Evolutionary conservation across 257 asterid species (phyloP).

Genomic region (Euphrasia confusa): DNA sequence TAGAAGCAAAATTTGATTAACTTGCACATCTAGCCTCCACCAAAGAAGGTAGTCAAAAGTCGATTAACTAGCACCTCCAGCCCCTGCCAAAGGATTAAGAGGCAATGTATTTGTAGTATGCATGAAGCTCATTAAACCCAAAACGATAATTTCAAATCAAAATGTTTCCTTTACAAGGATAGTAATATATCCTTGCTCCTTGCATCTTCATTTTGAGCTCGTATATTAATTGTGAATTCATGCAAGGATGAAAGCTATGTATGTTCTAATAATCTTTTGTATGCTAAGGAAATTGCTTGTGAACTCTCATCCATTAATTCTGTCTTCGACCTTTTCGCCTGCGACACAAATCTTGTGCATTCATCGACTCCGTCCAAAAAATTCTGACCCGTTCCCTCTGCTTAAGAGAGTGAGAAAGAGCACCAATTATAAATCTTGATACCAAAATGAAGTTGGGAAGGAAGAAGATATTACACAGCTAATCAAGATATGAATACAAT

Average conservation of each 20-base stretch:
- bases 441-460: neutral
- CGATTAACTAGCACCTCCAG: too few species aligned
- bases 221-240: too few species aligned
- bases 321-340: constrained; percentile 29
- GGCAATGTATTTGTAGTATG: too few species aligned
- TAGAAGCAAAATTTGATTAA: too few species aligned
- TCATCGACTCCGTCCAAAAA: constrained; percentile 28
- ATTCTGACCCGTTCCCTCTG: constrained; percentile 46
- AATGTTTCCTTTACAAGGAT: too few species aligned
- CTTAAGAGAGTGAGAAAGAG: neutral
- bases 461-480: neutral
- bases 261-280: constrained; percentile 7
- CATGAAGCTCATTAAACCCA: too few species aligned
- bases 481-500: neutral
- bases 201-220: too few species aligned
- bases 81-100: too few species aligned
- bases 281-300: constrained; percentile 28
- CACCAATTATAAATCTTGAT: constrained; percentile 10
- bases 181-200: too few species aligned
- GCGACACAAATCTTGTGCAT: constrained; percentile 22
- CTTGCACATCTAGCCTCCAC: too few species aligned
- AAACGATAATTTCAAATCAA: too few species aligned
- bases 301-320: constrained; percentile 22
- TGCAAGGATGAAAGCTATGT: constrained; percentile 1
- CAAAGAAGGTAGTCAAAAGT: too few species aligned